phyloP scores from a whole-genome alignment of 306 rosid species.

The Malus asiatica region DNA sequence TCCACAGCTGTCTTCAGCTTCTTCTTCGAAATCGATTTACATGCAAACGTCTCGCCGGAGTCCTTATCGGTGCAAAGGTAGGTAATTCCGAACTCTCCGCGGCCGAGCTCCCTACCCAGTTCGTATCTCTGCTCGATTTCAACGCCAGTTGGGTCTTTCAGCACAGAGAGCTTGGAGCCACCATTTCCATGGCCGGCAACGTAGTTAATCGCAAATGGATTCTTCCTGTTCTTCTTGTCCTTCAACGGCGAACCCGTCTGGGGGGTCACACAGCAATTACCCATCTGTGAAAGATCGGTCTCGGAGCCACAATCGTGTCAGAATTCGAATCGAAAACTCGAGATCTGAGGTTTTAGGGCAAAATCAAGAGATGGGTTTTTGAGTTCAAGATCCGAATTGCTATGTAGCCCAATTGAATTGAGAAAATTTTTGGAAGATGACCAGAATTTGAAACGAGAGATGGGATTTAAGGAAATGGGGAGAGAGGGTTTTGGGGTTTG shows the following conservation, averaged over 20 bases:
- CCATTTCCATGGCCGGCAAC: slow-evolving; percentile 6
- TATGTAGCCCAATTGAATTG: neutral
- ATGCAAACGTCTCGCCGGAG: slow-evolving; percentile 46
- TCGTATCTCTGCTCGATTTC: slow-evolving; percentile 63
- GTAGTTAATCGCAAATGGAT: slow-evolving; percentile 56
- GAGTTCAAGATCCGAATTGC: neutral
- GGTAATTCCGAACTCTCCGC: slow-evolving; percentile 91
- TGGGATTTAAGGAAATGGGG: neutral
- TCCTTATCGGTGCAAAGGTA: slow-evolving; percentile 70
- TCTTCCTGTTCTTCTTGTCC: slow-evolving; percentile 39
- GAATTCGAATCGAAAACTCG: neutral
- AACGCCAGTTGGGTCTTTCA: slow-evolving; percentile 61
- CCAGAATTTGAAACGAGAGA: neutral
- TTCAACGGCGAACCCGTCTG: slow-evolving; percentile 9
- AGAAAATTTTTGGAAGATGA: neutral
- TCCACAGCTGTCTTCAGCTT: slow-evolving; percentile 76
- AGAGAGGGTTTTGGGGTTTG: slow-evolving; percentile 2
- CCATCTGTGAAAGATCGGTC: slow-evolving; percentile 35
- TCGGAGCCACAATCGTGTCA: neutral
- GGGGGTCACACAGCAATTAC: slow-evolving; percentile 68
- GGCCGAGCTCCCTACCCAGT: slow-evolving; percentile 80
- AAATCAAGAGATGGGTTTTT: neutral
- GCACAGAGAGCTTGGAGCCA: slow-evolving; percentile 38
- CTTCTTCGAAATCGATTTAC: slow-evolving; percentile 90
- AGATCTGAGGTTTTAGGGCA: neutral